Percentiles rank a stretch among this genome's conserved stretches.
These are phyloP conservation scores for Diutina scorzettiae DNA, from an alignment of 1,139 yeast species.

Conservation along the genomic window DNA sequence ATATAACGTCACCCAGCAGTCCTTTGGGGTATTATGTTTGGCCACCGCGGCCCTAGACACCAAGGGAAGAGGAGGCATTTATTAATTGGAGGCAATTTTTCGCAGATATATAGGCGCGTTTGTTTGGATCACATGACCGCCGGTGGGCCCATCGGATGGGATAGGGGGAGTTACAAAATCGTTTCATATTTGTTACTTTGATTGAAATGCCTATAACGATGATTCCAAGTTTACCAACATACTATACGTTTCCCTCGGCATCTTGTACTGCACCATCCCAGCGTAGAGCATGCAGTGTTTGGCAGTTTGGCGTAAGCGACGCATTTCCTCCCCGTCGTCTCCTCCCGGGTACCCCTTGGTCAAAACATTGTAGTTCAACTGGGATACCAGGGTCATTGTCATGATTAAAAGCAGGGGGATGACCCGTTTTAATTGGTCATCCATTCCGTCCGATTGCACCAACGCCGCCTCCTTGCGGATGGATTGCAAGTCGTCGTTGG, in stretches of 20 bases:
- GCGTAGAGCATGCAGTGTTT: constrained; percentile 90
- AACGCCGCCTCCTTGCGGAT: constrained; percentile 32
- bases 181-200: too few species aligned
- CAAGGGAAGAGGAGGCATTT: constrained; percentile 9
- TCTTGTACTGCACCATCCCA: constrained; percentile 88
- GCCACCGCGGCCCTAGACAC: constrained; percentile 25
- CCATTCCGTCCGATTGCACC: constrained; percentile 34
- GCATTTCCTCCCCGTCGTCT: constrained; percentile 42
- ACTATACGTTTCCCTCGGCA: constrained; percentile 87
- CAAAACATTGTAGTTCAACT: constrained; percentile 38
- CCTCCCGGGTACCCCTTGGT: constrained; percentile 34
- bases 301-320: constrained; percentile 50
- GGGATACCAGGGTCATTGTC: constrained; percentile 69
- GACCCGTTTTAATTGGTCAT: constrained; percentile 55
- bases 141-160: too few species aligned
- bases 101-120: too few species aligned
- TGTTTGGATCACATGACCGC: too few species aligned
- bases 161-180: too few species aligned
- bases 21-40: constrained; percentile 36
- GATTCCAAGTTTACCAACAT: constrained; percentile 63
- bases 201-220: constrained; percentile 13
- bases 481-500: constrained; percentile 24
- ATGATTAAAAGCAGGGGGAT: constrained; percentile 72
- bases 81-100: background rate
- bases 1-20: constrained; percentile 72